Evolutionary conservation across 2,329 filamentous ascomycete genomes (phyloP).

Genomic region (Westerdykella aurantiaca): DNA sequence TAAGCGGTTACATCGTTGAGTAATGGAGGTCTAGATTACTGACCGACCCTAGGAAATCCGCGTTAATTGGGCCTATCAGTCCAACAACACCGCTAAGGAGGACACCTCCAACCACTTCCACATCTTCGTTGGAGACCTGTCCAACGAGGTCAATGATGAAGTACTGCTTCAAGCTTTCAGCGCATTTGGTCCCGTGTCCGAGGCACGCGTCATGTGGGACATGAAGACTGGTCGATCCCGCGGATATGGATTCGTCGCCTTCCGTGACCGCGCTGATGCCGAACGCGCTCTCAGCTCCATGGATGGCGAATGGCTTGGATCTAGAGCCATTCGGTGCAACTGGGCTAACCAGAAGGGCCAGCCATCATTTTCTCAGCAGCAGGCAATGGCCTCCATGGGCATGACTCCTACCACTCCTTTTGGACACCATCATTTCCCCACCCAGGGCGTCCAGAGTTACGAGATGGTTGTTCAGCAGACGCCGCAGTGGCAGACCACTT

Average conservation of each 20-base stretch:
- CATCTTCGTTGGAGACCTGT: conserved; percentile 96
- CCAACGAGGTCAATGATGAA: conserved; percentile 98
- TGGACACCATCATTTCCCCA: conserved; percentile 95
- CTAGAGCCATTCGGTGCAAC: conserved; percentile 96
- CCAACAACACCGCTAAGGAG: conserved; percentile 88
- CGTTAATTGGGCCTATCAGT: conserved; percentile 99
- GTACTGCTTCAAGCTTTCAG: conserved; percentile 90
- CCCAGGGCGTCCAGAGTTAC: conserved; percentile 92
- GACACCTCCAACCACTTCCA: conserved; percentile 98
- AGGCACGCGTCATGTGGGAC: conserved; percentile 99
- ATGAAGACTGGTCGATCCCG: conserved; percentile 99
- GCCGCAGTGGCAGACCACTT: conserved; percentile 95
- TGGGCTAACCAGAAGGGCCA: conserved; percentile 99
- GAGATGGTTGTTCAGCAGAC: conserved; percentile 96
- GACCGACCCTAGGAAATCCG: conserved; percentile 71
- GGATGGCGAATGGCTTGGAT: conserved; percentile 99
- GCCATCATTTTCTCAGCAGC: conserved; percentile 94
- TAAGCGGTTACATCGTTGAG: conserved; percentile 44
- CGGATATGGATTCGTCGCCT: conserved; percentile 96
- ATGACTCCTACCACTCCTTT: conserved; percentile 97
- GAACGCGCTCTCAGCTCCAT: conserved; percentile 96
- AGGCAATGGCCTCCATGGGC: conserved; percentile 94
- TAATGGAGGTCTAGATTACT: conserved; percentile 8
- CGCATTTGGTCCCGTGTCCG: conserved; percentile 90
- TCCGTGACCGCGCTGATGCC: conserved; percentile 86